Evolutionary conservation across 805 yeast genomes (phyloP), one percentile per base, ranked within the genome.

Genomic region (Pichia nanzhaoensis): DNA sequence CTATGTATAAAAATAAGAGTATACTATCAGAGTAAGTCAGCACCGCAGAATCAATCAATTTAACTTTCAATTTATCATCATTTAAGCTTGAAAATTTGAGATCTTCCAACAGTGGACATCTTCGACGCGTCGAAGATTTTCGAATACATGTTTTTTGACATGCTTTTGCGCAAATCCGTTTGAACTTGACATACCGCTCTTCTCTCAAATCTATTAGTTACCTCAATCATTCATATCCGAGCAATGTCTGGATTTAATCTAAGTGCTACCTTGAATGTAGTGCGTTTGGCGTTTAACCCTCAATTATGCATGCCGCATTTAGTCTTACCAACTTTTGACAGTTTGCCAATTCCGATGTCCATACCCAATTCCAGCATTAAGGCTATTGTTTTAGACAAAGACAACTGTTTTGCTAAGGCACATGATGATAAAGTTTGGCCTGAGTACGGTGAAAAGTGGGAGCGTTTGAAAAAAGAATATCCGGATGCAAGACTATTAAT

Each of bases 381-480:
- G 56, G 95, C 89, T 0, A 73, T 90, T 1, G 91, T 93, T 0
- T 68, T 93, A 21, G 99, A 93, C 59, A 93, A 93, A 61, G 99
- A 93, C 65, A 93, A 93, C 62, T 91, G 98, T 58, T 85, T 93
- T 60, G 95, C 99, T 5, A 74, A 76, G 47, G 90, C 90, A 31
- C 84, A 86, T 45, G 84, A 80, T 48, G 84, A 82, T 48, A 74
- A 77, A 47, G 84, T 91, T 1, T 89, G 87, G 85, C 88, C 85
- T 0, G 84, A 67, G 2, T 90, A 89, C 51, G 52, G 57, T 54
- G 63, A 61, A 9, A 64, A 69, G 36, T 88, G 93, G 88, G 62
- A 66, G 5, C 54, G 59, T n/a, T 63, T 87, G 41, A 69, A 70
- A 36, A 53, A 62, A n/a, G 54, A 62, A 1, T 87, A 82, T 55